phyloP scores from a whole-genome alignment of 2,329 filamentous ascomycete species.

The Monosporascus sp. region DNA sequence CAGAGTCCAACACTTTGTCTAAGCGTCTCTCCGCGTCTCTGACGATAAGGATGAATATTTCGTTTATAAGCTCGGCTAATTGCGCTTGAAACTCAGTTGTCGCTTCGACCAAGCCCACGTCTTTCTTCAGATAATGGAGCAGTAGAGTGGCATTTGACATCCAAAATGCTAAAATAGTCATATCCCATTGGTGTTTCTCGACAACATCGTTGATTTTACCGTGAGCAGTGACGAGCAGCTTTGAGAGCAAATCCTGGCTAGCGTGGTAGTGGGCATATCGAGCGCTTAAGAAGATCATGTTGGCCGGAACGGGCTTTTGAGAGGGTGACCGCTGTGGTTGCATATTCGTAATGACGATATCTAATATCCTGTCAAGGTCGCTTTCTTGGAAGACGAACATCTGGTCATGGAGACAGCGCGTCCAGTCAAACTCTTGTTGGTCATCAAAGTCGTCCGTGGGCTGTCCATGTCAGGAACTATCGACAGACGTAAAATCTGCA shows the following conservation, averaged over 20 bases:
- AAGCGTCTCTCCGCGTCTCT: conserved; percentile 91
- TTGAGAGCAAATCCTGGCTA: conserved; percentile 75
- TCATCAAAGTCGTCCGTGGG: conserved; percentile 77
- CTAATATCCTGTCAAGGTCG: conserved; percentile 85
- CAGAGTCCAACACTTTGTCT: conserved; percentile 89
- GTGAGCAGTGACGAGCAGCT: conserved; percentile 79
- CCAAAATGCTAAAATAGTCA: conserved; percentile 99
- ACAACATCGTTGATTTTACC: conserved; percentile 96
- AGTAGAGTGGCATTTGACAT: conserved; percentile 93
- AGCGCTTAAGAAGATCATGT: conserved; percentile 92
- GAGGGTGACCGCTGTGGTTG: conserved; percentile 89
- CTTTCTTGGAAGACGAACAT: conserved; percentile 99
- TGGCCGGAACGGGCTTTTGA: conserved; percentile 97
- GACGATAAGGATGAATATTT: conserved; percentile 97
- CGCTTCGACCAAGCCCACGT: conserved; percentile 71
- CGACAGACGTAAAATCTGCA: conserved; percentile 5
- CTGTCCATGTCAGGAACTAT: conserved; percentile 33
- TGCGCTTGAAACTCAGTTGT: conserved; percentile 90
- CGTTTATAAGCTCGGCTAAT: conserved; percentile 89
- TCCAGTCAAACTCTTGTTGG: conserved; percentile 93
- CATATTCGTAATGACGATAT: conserved; percentile 98
- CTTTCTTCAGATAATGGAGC: conserved; percentile 96
- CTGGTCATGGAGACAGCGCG: conserved; percentile 88
- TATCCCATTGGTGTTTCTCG: conserved; percentile 96
- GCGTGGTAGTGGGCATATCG: conserved; percentile 96